Percentiles rank a stretch among this genome's conserved stretches.
phyloP scores from a whole-genome alignment of 306 rosid species.

The Astragalus glycyphyllos region DNA sequence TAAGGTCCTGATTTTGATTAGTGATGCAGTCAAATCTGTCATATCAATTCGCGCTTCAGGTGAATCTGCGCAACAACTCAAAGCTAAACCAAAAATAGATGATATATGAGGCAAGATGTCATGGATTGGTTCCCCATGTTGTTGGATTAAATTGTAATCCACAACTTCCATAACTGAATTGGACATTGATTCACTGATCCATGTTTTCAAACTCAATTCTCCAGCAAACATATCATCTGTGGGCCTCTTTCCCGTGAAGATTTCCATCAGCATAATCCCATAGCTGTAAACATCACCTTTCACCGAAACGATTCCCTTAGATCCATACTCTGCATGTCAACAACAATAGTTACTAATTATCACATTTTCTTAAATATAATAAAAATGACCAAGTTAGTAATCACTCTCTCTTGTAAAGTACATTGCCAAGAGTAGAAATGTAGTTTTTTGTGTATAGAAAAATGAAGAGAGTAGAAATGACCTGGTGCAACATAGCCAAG shows the following conservation, averaged over 20 bases:
- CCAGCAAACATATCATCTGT: slow-evolving; percentile 35
- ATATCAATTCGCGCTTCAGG: slow-evolving; percentile 5
- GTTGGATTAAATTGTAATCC: slow-evolving; percentile 7
- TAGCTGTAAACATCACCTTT: slow-evolving; percentile 39
- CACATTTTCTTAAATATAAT: slow-evolving; percentile 4
- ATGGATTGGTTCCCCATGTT: slow-evolving; percentile 9
- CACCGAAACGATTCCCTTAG: slow-evolving; percentile 13
- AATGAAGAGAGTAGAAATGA: not conserved
- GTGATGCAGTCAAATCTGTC: slow-evolving; percentile 6
- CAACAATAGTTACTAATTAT: not conserved
- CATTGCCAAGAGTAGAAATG: not conserved
- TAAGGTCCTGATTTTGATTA: slow-evolving; percentile 22
- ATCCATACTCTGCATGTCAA: slow-evolving; percentile 26
- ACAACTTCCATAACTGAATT: slow-evolving; percentile 36
- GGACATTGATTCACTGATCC: slow-evolving; percentile 13
- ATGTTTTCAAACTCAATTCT: slow-evolving; percentile 20
- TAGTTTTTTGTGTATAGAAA: not conserved
- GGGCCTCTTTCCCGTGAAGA: slow-evolving; percentile 34
- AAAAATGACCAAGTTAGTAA: not conserved
- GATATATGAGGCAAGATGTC: not conserved
- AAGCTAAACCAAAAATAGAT: slow-evolving; percentile 18
- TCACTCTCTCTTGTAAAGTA: not conserved
- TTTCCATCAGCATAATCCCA: slow-evolving; percentile 31
- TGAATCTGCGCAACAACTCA: slow-evolving; percentile 19
- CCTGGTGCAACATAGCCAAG: slow-evolving; percentile 46